Evolutionary conservation across 768 basidiomycete species (phyloP), one percentile per base, ranked within the genome.

Genomic region (Candolleomyces aberdarensis): DNA sequence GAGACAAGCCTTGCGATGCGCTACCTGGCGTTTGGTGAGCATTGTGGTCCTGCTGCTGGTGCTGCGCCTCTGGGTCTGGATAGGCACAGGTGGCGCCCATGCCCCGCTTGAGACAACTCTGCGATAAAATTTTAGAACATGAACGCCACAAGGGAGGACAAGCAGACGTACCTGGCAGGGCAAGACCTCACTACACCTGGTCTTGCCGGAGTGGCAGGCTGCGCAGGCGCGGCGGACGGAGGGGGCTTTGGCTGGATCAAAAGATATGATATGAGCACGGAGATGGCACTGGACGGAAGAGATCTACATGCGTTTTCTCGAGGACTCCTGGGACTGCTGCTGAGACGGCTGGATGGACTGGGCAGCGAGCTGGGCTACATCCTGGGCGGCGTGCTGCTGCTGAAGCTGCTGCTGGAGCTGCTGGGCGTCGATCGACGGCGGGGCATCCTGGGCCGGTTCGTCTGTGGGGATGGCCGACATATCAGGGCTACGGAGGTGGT

Each of bases 71-170:
- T 40, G 89, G 89, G 72, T 92, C 91, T 22, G 91, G 90, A 71
- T 92, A 92, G 14, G 88, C 78, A 68, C 91, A 92, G 17, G 80
- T 72, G 2, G 80, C 73, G 29, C 87, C 90, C 57, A 91, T 78
- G 19, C 91, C 91, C 57, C 91, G 84, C 75, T 92, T 92, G 69
- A 92, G 80, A 67, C 91, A 92, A 72, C 87, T 91, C 91, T 92
- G 72, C 36, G 56, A 51, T 3, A 26, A 26, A 26, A 26, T 26
- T 26, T 26, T 26, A 40, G n/a, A 46, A 56, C 31, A 56, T 52
- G 29, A 39, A 57, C 19, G 56, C 59, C 57, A 55, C 49, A 47
- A 44, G 40, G 56, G 56, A 14, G 3, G 15, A 43, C 40, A 11
- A 36, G 8, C 4, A 11, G n/a, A 10, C 9, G 39, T 64, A 88